These are phyloP conservation scores for Metschnikowia orientalis DNA, from an alignment of 805 yeast species.

Conservation along the genomic window DNA sequence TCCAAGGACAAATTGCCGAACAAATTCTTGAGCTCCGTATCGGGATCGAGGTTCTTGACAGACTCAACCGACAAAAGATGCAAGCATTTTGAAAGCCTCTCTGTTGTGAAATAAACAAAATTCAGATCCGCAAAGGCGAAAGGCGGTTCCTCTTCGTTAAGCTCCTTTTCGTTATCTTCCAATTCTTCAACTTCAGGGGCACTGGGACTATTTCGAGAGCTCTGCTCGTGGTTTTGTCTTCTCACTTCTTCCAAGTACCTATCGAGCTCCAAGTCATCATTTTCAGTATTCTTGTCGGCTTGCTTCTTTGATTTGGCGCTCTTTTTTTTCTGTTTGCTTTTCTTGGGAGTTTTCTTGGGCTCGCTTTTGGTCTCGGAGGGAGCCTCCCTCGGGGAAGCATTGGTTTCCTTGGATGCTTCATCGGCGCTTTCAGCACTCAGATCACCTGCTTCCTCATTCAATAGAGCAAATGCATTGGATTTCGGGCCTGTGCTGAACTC, in stretches of 20 bases:
- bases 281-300: conserved; percentile 17
- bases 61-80: conserved; percentile 41
- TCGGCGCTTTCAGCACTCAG: no score
- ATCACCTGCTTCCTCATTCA: conserved; percentile 22
- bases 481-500: conserved; percentile 11
- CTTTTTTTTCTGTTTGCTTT: conserved; percentile 16
- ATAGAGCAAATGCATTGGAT: conserved; percentile 44
- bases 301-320: conserved; percentile 24
- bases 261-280: conserved; percentile 59
- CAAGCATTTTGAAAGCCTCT: conserved; percentile 37
- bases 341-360: background rate
- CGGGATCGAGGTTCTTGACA: conserved; percentile 63
- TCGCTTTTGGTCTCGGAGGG: conserved; percentile 1
- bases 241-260: conserved; percentile 43
- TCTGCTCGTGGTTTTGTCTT: conserved; percentile 20
- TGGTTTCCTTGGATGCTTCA: conserved; percentile 18
- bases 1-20: conserved; percentile 70
- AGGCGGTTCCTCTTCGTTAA: conserved; percentile 28
- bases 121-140: conserved; percentile 41
- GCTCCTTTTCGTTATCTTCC: conserved; percentile 20
- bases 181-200: conserved; percentile 9
- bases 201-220: conserved; percentile 9
- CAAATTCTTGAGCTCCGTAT: conserved; percentile 62
- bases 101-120: conserved; percentile 42
- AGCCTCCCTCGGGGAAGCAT: conserved; percentile 11